Evolutionary conservation across 257 asterid genomes (phyloP).

Genomic region (Sherardia arvensis): DNA sequence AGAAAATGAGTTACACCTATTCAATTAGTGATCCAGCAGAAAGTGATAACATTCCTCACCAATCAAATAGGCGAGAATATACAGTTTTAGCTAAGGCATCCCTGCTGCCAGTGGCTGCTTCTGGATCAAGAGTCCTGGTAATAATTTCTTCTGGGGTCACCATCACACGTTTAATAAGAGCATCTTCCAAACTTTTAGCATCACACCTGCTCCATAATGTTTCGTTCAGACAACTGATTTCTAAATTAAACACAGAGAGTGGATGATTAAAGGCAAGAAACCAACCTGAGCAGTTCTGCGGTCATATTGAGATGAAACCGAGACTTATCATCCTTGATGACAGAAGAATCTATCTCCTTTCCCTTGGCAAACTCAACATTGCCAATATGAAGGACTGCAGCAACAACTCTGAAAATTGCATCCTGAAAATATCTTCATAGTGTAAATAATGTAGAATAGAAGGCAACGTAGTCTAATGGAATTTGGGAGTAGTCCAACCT

Average conservation of each 20-base stretch:
- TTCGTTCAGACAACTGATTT: conserved; percentile 9
- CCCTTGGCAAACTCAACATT: conserved; percentile 93
- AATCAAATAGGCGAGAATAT: conserved; percentile 84
- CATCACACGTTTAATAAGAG: conserved; percentile 92
- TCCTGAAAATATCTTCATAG: conserved; percentile 42
- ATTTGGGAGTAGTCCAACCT: conserved; percentile 43
- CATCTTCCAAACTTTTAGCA: conserved; percentile 93
- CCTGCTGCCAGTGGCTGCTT: conserved; percentile 88
- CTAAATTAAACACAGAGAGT: conserved; percentile 4
- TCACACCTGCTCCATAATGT: conserved; percentile 59
- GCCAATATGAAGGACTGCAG: conserved; percentile 95
- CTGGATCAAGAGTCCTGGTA: conserved; percentile 92
- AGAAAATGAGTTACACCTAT: background rate
- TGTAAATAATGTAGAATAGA: conserved; percentile 14
- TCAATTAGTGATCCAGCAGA: background rate
- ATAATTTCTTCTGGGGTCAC: conserved; percentile 95
- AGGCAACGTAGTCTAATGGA: conserved; percentile 8
- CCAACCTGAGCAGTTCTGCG: conserved; percentile 86
- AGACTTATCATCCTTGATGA: conserved; percentile 82
- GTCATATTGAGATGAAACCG: conserved; percentile 78
- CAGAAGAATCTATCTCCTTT: conserved; percentile 90
- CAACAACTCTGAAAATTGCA: conserved; percentile 89
- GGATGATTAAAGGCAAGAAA: conserved; percentile 11
- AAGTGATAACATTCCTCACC: conserved; percentile 34
- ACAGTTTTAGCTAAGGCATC: conserved; percentile 90